Evolutionary conservation across 2,329 filamentous ascomycete species (phyloP), one percentile per base, ranked within the genome.

Genomic region (Periconia macrospinosa): DNA sequence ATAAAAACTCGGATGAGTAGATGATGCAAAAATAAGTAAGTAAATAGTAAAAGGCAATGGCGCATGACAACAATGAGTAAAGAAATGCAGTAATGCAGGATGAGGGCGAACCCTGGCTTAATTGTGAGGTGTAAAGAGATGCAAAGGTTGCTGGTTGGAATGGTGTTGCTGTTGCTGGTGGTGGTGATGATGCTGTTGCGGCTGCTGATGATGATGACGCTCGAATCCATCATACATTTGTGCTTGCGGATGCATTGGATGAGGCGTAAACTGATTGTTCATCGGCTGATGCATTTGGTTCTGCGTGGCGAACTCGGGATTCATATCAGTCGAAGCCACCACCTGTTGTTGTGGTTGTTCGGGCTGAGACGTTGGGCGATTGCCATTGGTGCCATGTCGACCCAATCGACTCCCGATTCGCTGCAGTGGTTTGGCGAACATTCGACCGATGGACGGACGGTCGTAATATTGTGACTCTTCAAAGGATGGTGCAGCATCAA

Each of bases 381-480:
- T 60, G 23, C 66, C 59, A n/a, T 63, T 56, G 7, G 67, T 66
- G 27, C 47, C 59, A 13, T 63, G 62, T 48, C 67, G 63, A 51
- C 58, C 59, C 37, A 72, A 46, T 13, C 66, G 63, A 48, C 56
- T 70, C 2, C 68, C 64, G 23, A 72, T 68, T 37, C 68, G 71
- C 23, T 68, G 65, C 11, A 72, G 54, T 11, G 71, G 69, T 51
- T 70, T 71, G 1, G 68, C 61, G 15, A 73, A 67, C 45, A 71
- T 66, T 48, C 68, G 66, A n/a, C 70, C 69, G 14, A 71, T 56
- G 9, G 71, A 71, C 1, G 68, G 67, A 10, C 71, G 65, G 45
- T 72, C 64, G 53, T 71, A 73, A 54, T 72, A 73, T 33, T 62
- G 63, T 2, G 69, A 72, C 45, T 73, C 70, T 48, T 73, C 70